These are phyloP conservation scores for Thermothielavioides terrestris DNA, from an alignment of 495 filamentous ascomycete species.

Conservation along the genomic window DNA sequence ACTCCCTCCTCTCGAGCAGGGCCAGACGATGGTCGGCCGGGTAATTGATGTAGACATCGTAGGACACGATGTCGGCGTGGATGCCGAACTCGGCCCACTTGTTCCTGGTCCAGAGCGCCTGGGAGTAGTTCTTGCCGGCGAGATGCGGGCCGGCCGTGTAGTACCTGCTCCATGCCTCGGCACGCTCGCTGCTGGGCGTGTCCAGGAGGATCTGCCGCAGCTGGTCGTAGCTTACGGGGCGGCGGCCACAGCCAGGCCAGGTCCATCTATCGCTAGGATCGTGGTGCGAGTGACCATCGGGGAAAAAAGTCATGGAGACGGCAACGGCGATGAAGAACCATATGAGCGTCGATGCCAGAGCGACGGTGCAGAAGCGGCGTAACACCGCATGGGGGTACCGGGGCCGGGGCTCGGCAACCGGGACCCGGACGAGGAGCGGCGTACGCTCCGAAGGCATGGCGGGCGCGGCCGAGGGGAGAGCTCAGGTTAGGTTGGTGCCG, in stretches of 20 bases:
- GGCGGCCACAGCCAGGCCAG: conserved; percentile 35
- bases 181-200: conserved; percentile 60
- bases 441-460: conserved; percentile 50
- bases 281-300: conserved; percentile 26
- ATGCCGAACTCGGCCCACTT: conserved; percentile 82
- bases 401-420: conserved; percentile 42
- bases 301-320: conserved; percentile 40
- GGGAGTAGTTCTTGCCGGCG: conserved; percentile 76
- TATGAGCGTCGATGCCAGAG: conserved; percentile 46
- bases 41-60: conserved; percentile 90
- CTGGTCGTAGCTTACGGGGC: conserved; percentile 49
- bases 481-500: too few relatives aligned
- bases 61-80: conserved; percentile 59
- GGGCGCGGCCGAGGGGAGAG: too few relatives aligned
- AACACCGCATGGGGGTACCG: conserved; percentile 61
- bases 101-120: conserved; percentile 81
- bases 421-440: conserved; percentile 53
- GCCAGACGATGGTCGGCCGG: conserved; percentile 71
- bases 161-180: conserved; percentile 77
- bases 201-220: conserved; percentile 61
- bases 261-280: conserved; percentile 30
- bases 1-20: conserved; percentile 58
- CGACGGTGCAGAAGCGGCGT: conserved; percentile 64
- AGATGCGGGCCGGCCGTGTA: conserved; percentile 86
- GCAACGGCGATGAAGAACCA: conserved; percentile 55